phyloP scores from a whole-genome alignment of 768 basidiomycete species.

The Lactarius vividus region DNA sequence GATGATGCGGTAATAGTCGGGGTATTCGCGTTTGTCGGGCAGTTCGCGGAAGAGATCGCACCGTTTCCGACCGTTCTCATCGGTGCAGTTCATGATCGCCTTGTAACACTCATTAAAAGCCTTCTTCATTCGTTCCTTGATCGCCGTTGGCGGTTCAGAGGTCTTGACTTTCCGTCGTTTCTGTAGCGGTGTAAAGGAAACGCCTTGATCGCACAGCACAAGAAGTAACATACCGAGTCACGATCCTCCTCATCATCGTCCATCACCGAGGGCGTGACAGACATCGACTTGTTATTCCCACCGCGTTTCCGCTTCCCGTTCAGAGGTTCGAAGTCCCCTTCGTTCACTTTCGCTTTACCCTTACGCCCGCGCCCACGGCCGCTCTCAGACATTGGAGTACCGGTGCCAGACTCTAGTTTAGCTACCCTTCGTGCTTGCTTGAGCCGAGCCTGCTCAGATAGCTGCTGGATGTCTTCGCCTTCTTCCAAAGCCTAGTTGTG shows the following conservation, averaged over 20 bases:
- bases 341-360: constrained; percentile 53
- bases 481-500: constrained; percentile 65
- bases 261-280: constrained; percentile 68
- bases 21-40: constrained; percentile 85
- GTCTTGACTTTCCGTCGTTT: constrained; percentile 83
- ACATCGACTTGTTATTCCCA: constrained; percentile 59
- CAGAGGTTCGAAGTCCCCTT: constrained; percentile 33
- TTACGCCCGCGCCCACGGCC: constrained; percentile 54
- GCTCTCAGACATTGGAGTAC: constrained; percentile 62
- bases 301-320: constrained; percentile 75
- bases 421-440: constrained; percentile 60
- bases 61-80: constrained; percentile 71
- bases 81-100: constrained; percentile 70
- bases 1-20: constrained; percentile 92
- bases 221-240: constrained; percentile 49
- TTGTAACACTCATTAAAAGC: constrained; percentile 73
- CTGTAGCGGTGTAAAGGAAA: constrained; percentile 38
- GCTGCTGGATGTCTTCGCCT: constrained; percentile 74
- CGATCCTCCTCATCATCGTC: constrained; percentile 80
- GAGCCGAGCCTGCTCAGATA: constrained; percentile 61
- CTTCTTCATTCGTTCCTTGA: constrained; percentile 80
- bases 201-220: not conserved
- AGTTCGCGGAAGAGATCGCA: constrained; percentile 86
- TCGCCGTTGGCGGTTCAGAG: constrained; percentile 52
- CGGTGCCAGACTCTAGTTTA: constrained; percentile 59